Evolutionary conservation across 305 asterid genomes (phyloP).

Genomic region (Nicotiana rustica): DNA sequence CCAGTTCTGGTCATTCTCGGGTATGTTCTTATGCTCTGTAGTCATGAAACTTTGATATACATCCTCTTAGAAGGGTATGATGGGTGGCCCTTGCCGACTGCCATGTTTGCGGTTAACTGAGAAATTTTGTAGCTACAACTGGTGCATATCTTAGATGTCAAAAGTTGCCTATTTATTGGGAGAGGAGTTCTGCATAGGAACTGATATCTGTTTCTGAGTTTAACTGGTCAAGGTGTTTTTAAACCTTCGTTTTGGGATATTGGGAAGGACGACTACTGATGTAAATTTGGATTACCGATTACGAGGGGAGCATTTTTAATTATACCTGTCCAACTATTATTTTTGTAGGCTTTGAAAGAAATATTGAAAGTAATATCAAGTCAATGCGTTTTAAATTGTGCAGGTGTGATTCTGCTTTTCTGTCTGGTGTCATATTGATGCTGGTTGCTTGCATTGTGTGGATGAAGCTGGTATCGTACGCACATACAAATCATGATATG

Average conservation of each 20-base stretch:
- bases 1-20: conserved; percentile 89
- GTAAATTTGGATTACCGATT: not conserved
- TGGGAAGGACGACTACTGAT: not conserved
- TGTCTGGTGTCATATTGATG: conserved; percentile 82
- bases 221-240: not conserved
- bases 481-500: conserved; percentile 79
- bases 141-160: conserved; percentile 21
- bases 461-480: conserved; percentile 84
- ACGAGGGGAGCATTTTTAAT: not conserved
- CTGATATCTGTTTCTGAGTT: not conserved
- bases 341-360: not conserved
- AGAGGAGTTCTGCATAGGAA: conserved; percentile 2
- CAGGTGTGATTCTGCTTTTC: conserved; percentile 87
- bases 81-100: conserved; percentile 10
- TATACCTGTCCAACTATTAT: not conserved
- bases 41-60: conserved; percentile 31
- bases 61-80: conserved; percentile 25
- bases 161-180: conserved; percentile 20
- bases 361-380: not conserved
- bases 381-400: conserved; percentile 41
- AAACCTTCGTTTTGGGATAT: conserved; percentile 15
- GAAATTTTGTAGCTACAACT: not conserved
- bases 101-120: conserved; percentile 19
- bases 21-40: conserved; percentile 52
- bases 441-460: conserved; percentile 76